Conservation (phyloP, 225 moss, liverwort and hornwort species). For the Anthoceros angustus region DNA sequence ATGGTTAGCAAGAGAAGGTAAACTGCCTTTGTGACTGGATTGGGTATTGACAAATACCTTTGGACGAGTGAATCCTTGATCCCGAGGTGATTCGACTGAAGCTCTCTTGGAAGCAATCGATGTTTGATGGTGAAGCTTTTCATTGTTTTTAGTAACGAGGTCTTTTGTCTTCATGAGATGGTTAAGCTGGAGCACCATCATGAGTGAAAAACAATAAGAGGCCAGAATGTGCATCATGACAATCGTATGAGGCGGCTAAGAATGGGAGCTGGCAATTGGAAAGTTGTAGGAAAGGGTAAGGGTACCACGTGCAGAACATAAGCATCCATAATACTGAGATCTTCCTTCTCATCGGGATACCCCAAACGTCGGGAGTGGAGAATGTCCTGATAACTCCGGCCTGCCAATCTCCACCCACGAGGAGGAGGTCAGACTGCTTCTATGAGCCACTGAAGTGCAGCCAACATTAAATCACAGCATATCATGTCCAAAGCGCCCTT, state of each 20-base stretch:
- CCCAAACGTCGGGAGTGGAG: conserved; percentile 48
- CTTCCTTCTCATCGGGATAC: conserved; percentile 36
- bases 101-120: conserved; percentile 12
- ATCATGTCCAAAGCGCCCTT: conserved; percentile 10
- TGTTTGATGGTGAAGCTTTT: conserved; percentile 55
- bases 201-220: neutral
- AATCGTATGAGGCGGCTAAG: too few relatives aligned
- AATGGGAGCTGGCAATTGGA: neutral
- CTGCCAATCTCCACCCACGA: conserved; percentile 17
- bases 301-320: conserved; percentile 74
- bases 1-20: neutral
- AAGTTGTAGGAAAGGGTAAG: neutral
- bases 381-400: conserved; percentile 67
- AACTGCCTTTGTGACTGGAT: conserved; percentile 4
- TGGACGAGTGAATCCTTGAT: conserved; percentile 95
- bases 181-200: conserved; percentile 37
- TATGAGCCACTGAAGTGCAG: neutral
- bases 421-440: neutral
- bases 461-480: neutral
- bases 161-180: conserved; percentile 78
- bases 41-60: conserved; percentile 29
- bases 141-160: conserved; percentile 64
- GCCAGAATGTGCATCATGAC: neutral
- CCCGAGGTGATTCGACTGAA: conserved; percentile 58
- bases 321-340: conserved; percentile 53